Evolutionary conservation across 2,329 filamentous ascomycete genomes (phyloP), one percentile per base, ranked within the genome.

Genomic region (Plenodomus biglobosus): DNA sequence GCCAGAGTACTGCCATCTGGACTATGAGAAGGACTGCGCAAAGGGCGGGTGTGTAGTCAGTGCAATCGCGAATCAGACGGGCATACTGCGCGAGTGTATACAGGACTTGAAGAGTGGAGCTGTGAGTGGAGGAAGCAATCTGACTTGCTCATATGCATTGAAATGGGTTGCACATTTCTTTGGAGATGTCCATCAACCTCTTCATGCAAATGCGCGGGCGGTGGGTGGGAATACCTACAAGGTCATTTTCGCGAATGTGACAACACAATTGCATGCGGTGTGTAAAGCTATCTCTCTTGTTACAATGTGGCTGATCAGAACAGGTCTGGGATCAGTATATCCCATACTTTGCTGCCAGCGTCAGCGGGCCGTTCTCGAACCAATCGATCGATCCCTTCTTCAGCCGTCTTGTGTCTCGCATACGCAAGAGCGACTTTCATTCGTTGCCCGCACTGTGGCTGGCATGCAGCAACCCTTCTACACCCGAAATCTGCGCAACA

Each of bases 81-180:
- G 56, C 2, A 75, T 75, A 52, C 57, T 75, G 16, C 61, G 55
- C 19, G 59, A 53, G 3, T 76, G 73, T 38, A 62, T 75, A 35
- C 40, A 55, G 1, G 53, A 65, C 30, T 64, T 69, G 19, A 64
- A 63, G 43, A 50, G 47, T 38, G 62, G 64, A 4, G 42, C 21
- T 3, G 37, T 62, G 49, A 62, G 27, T 16, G 55, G 48, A 38
- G 66, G 69, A 10, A 52, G 56, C 27, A 70, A 74, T 46, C 10
- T 70, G 46, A 69, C 67, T 11, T 74, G 72, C 50, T 70, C 69
- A 1, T 68, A 74, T 46, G 72, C 73, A n/a, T 52, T 75, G 27
- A 74, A 73, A 41, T 75, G 72, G 70, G 64, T 73, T 3, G 58
- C 67, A 3, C 73, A 76, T 54, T 75, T 74, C 50, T 37, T 74